Evolutionary conservation across 2,329 filamentous ascomycete species (phyloP), one percentile per base, ranked within the genome.

Genomic region (Phoma sp.): DNA sequence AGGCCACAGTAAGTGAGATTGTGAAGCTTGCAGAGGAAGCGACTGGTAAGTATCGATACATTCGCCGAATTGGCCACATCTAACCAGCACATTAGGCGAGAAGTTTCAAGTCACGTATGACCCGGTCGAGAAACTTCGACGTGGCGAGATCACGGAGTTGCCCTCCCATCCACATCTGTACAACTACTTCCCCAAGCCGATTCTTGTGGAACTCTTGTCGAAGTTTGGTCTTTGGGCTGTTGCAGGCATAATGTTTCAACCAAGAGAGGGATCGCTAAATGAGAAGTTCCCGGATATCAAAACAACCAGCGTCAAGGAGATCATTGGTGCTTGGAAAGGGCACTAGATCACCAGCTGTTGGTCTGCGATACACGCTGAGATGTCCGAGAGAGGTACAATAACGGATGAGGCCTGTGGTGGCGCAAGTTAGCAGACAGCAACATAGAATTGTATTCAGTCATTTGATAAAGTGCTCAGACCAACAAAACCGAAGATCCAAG

Each of bases 1-100:
- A 75, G 27, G 51, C 76, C 6, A 80, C 79, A 0, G 77, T 73
- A 58, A 81, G 82, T 33, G 67, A 82, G 56, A 65, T 82, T 9
- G 36, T 82, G 5, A 39, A 52, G 17, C 58, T 77, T 21, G 80
- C 76, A 0, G 78, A 82, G 55, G 71, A 77, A 37, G 68, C 73
- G 1, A 55, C 50, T n/a, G 58, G 58, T 61, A 33, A 48, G 50
- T 40, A n/a, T 6, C 9, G 12, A 35, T 17, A 17, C 3, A 31
- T 12, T 8, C 6, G 1, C 4, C 6, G 8, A 3, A 5, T 5
- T 31, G 6, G 17, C 6, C 13, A 33, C 13, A 39, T 24, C 51
- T 60, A 31, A 58, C 4, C 17, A n/a, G 4, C 21, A 6, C 24
- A 73, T 65, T 65, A 58, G 78, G 78, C 17, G 37, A 32, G 21